Base-by-base conservation (phyloP, 768 basidiomycete species). In the Agaricus subrufescens region DNA sequence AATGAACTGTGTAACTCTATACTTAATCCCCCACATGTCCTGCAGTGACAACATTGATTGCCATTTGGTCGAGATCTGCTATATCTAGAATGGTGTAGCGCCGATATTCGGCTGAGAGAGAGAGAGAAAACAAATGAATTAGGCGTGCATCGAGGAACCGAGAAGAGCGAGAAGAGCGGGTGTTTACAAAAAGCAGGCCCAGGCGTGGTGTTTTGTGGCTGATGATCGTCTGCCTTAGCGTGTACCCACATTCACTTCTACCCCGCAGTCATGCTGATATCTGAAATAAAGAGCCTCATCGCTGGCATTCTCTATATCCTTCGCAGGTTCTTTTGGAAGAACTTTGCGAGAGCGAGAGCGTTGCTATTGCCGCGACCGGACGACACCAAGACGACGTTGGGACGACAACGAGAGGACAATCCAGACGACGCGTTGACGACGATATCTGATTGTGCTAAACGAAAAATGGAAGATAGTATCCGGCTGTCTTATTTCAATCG, bases 401-500 rank as follows among this genome's bases (percentile, higher is more conserved):
- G 11, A 34, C 34, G 34, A 34, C 34, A 34, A 34, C 34, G 34
- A 11, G 5, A 34, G 11, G 34, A 34, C 7, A 7, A 34, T 34
- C 34, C 2, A 7, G 34, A 34, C 34, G 34, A 34, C 34, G 34
- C 34, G 19, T 19, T 19, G 34, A 34, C 34, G 34, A 11, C 34
- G 34, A 34, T 34, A 34, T 34, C 34, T 11, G 34, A 34, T 11
- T 34, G 34, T 34, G 34, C 7, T 11, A 34, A 34, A 11, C 7
- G 8, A 2, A 39, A 40, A 9, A 56, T 14, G 30, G 46, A 49
- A 47, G 54, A 48, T 8, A 29, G 29, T 1, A 25, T 56, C 34
- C 61, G 59, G 58, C 64, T 73, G 45, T 70, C 71, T 15, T 57
- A 59, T 57, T 66, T 87, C 38, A 66, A 70, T 25, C 75, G 76